Base-by-base conservation (phyloP, 2,329 filamentous ascomycete genomes). In the Didymella pomorum region DNA sequence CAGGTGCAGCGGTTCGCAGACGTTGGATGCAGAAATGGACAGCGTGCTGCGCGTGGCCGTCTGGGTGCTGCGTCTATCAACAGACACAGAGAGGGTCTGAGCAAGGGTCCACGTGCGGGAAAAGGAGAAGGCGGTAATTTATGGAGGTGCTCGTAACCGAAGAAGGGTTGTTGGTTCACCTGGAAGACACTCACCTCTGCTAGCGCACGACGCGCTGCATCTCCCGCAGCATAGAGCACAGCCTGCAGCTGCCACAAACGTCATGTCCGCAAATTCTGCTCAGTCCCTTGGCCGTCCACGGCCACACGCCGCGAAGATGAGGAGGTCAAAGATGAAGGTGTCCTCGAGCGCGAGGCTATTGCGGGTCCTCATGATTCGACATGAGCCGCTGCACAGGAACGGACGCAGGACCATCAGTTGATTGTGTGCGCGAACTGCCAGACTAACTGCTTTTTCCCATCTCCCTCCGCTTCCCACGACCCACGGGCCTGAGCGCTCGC, bases 1-100 rank as follows among this genome's bases (percentile, higher is more conserved):
- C 28, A 23, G 20, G 68, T 68, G 67, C 62, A 7, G 35, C 21
- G 21, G 68, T 68, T 68, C 62, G 65, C 68, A 68, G 64, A 44
- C 46, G 58, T 42, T 48, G 46, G 54, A 46, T 39, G 59, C 60
- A 54, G 46, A 54, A 9, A 16, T 51, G 16, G 9, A 47, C 33
- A 42, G 56, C 52, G 37, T n/a, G 45, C 41, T 39, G 52, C 42
- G 52, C 43, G 37, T 50, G 42, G 44, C 35, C 29, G 33, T 26
- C 46, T 53, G 42, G 57, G 50, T 51, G 39, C 46, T 51, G 56
- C 56, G 49, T 45, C 35, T 53, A 35, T 56, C 47, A 46, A 26
- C 39, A 60, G 44, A 29, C 39, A 58, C 29, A 31, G 33, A 55
- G 42, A 62, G 59, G 52, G 59, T 60, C 48, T 58, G 56, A 47